Evolutionary conservation across 2,329 filamentous ascomycete species (phyloP).

Genomic region (Arachnopeziza araneosa): DNA sequence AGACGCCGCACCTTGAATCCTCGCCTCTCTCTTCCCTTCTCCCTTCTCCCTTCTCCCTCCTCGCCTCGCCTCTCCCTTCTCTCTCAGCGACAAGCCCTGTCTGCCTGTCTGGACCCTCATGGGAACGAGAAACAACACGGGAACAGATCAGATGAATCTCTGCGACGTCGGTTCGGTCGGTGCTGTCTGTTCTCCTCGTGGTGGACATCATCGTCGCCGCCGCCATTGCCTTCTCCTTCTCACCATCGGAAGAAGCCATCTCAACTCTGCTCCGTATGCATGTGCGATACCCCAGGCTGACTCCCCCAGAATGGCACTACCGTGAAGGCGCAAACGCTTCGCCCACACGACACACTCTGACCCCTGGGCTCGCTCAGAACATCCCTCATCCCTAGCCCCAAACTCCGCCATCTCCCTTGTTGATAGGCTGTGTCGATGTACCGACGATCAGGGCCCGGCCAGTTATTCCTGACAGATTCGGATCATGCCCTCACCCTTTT

Average conservation of each 20-base stretch:
- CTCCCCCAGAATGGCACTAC: background rate
- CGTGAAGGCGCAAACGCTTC: background rate
- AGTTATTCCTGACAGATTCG: conserved; percentile 7
- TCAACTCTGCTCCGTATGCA: background rate
- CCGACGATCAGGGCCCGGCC: background rate
- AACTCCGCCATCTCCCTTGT: background rate
- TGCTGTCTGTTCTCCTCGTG: too few relatives aligned
- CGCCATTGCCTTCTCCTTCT: too few relatives aligned
- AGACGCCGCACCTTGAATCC: background rate
- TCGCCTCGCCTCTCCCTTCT: background rate
- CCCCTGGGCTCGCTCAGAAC: background rate
- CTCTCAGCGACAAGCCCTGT: too few relatives aligned
- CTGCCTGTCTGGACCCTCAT: background rate
- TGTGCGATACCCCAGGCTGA: background rate
- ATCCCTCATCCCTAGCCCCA: background rate
- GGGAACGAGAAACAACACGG: background rate
- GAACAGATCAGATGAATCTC: background rate
- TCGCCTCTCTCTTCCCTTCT: background rate
- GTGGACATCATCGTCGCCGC: too few relatives aligned
- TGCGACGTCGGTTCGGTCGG: background rate
- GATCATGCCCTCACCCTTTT: conserved; percentile 16
- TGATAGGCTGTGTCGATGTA: background rate
- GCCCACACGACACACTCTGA: background rate
- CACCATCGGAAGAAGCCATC: too few relatives aligned
- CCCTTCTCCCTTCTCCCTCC: too few relatives aligned